Conservation (phyloP, 148 eudicot species). For the Rhododendron williamsianum region DNA sequence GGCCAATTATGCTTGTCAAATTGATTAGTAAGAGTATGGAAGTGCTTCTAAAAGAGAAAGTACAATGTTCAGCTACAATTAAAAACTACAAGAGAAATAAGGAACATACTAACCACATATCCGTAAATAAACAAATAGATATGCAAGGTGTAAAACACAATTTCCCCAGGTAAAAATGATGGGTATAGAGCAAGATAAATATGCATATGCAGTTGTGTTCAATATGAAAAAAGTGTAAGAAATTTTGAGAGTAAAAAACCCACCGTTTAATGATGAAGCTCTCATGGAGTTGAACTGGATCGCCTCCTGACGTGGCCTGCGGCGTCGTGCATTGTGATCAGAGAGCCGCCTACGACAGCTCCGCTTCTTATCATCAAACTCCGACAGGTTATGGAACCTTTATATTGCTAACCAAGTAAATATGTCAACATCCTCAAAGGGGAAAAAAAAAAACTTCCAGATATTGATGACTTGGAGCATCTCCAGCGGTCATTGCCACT, state of each 20-base stretch:
- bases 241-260: not conserved
- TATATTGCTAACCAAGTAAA: slow-evolving; percentile 3
- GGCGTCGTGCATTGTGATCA: slow-evolving; percentile 84
- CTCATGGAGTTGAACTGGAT: slow-evolving; percentile 56
- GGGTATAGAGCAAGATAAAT: not conserved
- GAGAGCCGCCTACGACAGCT: slow-evolving; percentile 88
- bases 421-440: not conserved
- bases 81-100: not conserved
- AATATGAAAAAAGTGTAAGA: not conserved
- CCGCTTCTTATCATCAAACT: slow-evolving; percentile 82
- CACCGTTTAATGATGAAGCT: slow-evolving; percentile 61
- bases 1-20: not conserved
- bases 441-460: not conserved
- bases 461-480: not conserved
- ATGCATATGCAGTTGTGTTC: not conserved
- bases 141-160: not conserved
- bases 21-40: not conserved
- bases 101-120: not conserved
- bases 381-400: slow-evolving; percentile 74
- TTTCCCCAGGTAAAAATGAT: not conserved
- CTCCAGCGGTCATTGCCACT: not conserved
- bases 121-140: not conserved
- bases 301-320: slow-evolving; percentile 67
- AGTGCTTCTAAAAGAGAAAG: not conserved
- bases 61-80: not conserved